Percentiles rank a stretch among this genome's conserved stretches.
Conservation (phyloP, 1,284 basidiomycete species). For the Marasmius sp. region DNA sequence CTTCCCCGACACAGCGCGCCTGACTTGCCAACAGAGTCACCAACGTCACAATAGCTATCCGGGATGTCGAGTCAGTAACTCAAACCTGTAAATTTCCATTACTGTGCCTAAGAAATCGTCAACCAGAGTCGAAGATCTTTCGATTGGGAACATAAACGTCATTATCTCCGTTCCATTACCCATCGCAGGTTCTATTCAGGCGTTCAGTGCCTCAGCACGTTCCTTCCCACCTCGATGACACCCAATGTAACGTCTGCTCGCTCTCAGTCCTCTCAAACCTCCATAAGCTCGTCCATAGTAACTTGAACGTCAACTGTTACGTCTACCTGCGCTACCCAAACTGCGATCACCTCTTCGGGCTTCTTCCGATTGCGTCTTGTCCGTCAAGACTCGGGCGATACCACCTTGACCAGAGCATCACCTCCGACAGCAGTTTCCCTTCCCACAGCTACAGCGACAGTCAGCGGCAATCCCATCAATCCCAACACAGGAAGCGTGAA, state of each 20-base stretch:
- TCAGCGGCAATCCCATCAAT: constrained; percentile 14
- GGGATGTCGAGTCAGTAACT: constrained; percentile 16
- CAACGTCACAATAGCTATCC: constrained; percentile 19
- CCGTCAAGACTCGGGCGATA: constrained; percentile 10
- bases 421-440: constrained; percentile 10
- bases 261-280: constrained; percentile 14
- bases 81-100: not conserved
- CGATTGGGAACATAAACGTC: constrained; percentile 17
- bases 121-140: constrained; percentile 17
- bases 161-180: constrained; percentile 20
- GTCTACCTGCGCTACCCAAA: constrained; percentile 12
- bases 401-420: not conserved
- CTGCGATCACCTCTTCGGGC: constrained; percentile 2
- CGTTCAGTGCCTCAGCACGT: constrained; percentile 19
- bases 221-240: not conserved
- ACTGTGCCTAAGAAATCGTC: not conserved
- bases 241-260: constrained; percentile 6
- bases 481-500: too few relatives aligned
- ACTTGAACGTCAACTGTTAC: constrained; percentile 5
- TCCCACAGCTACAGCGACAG: constrained; percentile 14
- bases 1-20: not conserved
- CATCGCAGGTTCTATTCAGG: constrained; percentile 17
- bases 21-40: constrained; percentile 11
- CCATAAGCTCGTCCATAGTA: constrained; percentile 10
- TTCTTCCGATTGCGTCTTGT: constrained; percentile 15